Evolutionary conservation across 116 monocot species (phyloP).

Genomic region (Dioscorea cayenensis): DNA sequence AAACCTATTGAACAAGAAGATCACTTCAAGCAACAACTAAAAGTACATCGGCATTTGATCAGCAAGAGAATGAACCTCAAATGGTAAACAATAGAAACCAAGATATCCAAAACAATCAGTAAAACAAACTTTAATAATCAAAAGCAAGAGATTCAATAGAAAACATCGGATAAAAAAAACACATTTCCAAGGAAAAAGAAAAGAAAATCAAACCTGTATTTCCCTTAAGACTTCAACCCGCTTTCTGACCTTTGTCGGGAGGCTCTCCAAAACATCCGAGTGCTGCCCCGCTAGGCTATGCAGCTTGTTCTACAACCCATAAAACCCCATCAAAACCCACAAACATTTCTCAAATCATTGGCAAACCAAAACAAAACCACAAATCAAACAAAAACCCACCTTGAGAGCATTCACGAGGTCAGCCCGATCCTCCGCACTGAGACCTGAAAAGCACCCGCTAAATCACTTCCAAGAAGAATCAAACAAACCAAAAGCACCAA

Average conservation of each 20-base stretch:
- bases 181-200: background rate
- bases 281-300: slow-evolving; percentile 47
- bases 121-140: background rate
- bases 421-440: slow-evolving; percentile 37
- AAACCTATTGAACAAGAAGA: too few species aligned
- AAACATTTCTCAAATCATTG: background rate
- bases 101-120: background rate
- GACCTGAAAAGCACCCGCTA: slow-evolving; percentile 5
- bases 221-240: slow-evolving; percentile 45
- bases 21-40: background rate
- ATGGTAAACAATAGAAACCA: background rate
- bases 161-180: background rate
- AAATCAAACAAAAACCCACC: slow-evolving; percentile 10
- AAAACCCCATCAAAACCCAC: background rate
- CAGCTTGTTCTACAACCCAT: slow-evolving; percentile 37
- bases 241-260: slow-evolving; percentile 57
- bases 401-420: slow-evolving; percentile 34
- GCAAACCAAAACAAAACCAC: background rate
- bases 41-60: background rate
- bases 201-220: slow-evolving; percentile 34
- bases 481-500: background rate
- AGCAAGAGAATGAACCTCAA: background rate
- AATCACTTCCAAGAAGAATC: background rate
- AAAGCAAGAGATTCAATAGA: background rate
- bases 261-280: slow-evolving; percentile 30